Evolutionary conservation across 495 filamentous ascomycete genomes (phyloP).

Genomic region (Sphaerosporella brunnea): DNA sequence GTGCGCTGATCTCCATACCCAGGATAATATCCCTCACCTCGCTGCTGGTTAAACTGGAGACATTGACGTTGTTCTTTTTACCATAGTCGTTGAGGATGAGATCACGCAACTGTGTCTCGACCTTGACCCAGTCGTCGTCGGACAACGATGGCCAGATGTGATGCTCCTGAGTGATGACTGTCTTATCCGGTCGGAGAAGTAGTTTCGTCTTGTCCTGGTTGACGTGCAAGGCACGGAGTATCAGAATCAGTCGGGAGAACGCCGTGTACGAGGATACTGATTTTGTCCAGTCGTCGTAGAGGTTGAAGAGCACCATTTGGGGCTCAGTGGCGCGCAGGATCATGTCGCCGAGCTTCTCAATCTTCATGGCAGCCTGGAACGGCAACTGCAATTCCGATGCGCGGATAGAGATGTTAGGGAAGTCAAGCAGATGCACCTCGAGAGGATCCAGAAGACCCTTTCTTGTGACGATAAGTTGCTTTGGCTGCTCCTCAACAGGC

Average conservation of each 20-base stretch:
- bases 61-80: slow-evolving; percentile 99
- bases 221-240: slow-evolving; percentile 89
- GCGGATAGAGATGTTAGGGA: slow-evolving; percentile 98
- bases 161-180: slow-evolving; percentile 93
- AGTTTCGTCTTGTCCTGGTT: slow-evolving; percentile 98
- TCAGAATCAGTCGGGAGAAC: slow-evolving; percentile 89
- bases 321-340: slow-evolving; percentile 94
- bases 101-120: slow-evolving; percentile 89
- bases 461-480: slow-evolving; percentile 94
- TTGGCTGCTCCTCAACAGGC: slow-evolving; percentile 95
- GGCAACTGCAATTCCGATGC: slow-evolving; percentile 94
- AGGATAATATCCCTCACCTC: slow-evolving; percentile 98
- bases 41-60: slow-evolving; percentile 82
- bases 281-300: slow-evolving; percentile 99
- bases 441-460: slow-evolving; percentile 96
- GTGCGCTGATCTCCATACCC: slow-evolving; percentile 98
- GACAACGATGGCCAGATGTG: slow-evolving; percentile 94
- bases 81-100: slow-evolving; percentile 96
- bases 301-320: slow-evolving; percentile 98
- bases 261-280: slow-evolving; percentile 96
- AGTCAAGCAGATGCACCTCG: slow-evolving; percentile 93
- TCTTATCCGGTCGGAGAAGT: slow-evolving; percentile 93
- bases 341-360: slow-evolving; percentile 98
- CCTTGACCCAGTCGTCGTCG: slow-evolving; percentile 98
- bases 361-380: slow-evolving; percentile 99